Base-by-base conservation (phyloP, 495 filamentous ascomycete genomes). In the Aspergillus heteromorphus region DNA sequence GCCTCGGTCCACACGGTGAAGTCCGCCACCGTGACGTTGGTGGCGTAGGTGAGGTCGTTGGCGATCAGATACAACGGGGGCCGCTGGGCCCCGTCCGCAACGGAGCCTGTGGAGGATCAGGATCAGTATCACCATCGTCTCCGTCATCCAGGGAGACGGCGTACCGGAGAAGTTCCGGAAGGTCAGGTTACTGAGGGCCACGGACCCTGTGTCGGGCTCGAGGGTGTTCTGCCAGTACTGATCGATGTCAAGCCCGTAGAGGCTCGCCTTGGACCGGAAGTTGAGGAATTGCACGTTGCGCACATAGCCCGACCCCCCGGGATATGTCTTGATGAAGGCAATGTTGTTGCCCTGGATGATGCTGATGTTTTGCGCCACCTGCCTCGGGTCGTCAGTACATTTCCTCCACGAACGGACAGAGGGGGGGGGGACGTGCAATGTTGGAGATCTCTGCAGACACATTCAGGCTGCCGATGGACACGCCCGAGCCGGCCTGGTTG, bases 321-420 rank as follows among this genome's bases (percentile, higher is more conserved):
- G 77, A 45, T 69, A 78, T 42, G 68, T 72, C 56, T 82, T 83
- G 64, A 82, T 79, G 71, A 82, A 80, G 49, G 78, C 67, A 66
- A 82, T 79, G 55, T 81, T 78, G 60, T 77, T 81, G 19, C 64
- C 64, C 40, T 76, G 60, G 19, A 69, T 64, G 14, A 69, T 69
- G 63, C 71, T 72, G 49, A 75, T 69, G 56, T 75, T 71, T 7
- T 62, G 48, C 49, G 71, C 42, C 50, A 61, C 55, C 76, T 73
- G 31, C 1, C 13, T 5, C 40, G 17, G 17, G 6, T 6, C 1
- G 41, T 43, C 11, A 43, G 41, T 43, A 20, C 17, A 43, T 17
- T 6, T 6, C 6, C 41, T 9, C 5, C 41, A 6, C 4, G 41
- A 43, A 6, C n/a, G n/a, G n/a, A n/a, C n/a, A n/a, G n/a, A n/a